Evolutionary conservation across 1,284 basidiomycete species (phyloP).

Genomic region (Cryptococcus deneoformans): DNA sequence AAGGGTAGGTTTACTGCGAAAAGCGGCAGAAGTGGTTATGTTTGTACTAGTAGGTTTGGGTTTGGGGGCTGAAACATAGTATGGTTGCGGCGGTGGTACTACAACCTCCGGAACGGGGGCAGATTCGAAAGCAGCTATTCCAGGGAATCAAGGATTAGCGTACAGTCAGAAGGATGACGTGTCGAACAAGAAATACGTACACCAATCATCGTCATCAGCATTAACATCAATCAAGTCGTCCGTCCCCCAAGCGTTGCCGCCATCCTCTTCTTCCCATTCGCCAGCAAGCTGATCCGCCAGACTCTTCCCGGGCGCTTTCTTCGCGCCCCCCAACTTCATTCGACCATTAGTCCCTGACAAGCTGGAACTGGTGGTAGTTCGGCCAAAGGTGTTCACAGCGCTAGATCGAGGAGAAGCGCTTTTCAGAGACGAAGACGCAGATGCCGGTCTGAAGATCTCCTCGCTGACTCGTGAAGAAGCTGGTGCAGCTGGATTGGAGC

Average conservation of each 20-base stretch:
- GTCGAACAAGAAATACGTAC: constrained; percentile 51
- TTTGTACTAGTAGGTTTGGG: constrained; percentile 17
- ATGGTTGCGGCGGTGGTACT: constrained; percentile 36
- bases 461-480: constrained; percentile 20
- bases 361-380: not conserved
- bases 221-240: constrained; percentile 84
- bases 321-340: constrained; percentile 65
- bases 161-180: not conserved
- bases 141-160: not conserved
- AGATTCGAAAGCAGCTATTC: constrained; percentile 74
- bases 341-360: constrained; percentile 32
- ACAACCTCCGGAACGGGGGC: constrained; percentile 52
- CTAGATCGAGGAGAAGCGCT: not conserved
- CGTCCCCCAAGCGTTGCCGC: constrained; percentile 62
- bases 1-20: not conserved
- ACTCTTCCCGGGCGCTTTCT: constrained; percentile 7
- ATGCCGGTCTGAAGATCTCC: constrained; percentile 8
- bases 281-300: constrained; percentile 60
- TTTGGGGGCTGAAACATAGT: constrained; percentile 25
- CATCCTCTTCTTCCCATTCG: constrained; percentile 48
- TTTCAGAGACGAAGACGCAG: not conserved
- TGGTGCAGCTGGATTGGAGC: constrained; percentile 1
- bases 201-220: constrained; percentile 89
- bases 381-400: too few species aligned
- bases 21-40: constrained; percentile 5